Evolutionary conservation across 2,329 filamentous ascomycete species (phyloP).

Genomic region (Aspergillus thermomutatus): DNA sequence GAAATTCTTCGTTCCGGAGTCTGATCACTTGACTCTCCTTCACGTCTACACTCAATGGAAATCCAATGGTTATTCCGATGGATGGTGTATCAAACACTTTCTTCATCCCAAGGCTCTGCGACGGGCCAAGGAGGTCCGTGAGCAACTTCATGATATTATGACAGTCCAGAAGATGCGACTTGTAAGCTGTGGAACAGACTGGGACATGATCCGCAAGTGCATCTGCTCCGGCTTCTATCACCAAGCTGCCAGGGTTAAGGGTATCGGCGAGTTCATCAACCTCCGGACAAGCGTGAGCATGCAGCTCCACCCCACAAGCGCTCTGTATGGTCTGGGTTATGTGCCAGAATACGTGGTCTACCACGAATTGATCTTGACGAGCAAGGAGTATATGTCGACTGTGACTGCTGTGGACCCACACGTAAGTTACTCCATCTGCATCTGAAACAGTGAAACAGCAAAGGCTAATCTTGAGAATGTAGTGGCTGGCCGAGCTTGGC

Average conservation of each 20-base stretch:
- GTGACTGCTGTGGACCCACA: constrained; percentile 95
- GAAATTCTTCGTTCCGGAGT: constrained; percentile 98
- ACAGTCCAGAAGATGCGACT: constrained; percentile 86
- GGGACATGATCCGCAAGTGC: constrained; percentile 92
- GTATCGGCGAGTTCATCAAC: constrained; percentile 96
- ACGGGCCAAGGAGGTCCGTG: constrained; percentile 87
- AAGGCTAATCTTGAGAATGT: constrained; percentile 1
- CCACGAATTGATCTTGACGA: constrained; percentile 94
- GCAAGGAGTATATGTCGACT: constrained; percentile 96
- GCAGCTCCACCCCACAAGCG: constrained; percentile 89
- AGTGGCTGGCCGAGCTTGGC: constrained; percentile 91
- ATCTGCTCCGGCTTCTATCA: constrained; percentile 98
- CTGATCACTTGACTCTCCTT: constrained; percentile 90
- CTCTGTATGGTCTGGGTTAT: constrained; percentile 88
- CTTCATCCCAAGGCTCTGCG: constrained; percentile 91
- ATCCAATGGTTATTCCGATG: constrained; percentile 81
- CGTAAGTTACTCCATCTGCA: constrained; percentile 31
- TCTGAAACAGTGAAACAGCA: not conserved
- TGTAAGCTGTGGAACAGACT: constrained; percentile 88
- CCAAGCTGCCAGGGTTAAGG: constrained; percentile 92
- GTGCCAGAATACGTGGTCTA: constrained; percentile 97
- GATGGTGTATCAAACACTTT: constrained; percentile 92
- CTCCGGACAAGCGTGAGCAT: constrained; percentile 90
- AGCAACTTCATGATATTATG: constrained; percentile 93
- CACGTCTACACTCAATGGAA: constrained; percentile 97